Base-by-base conservation (phyloP, 192 early-diverging fungal species). In the Coemansia sp. region DNA sequence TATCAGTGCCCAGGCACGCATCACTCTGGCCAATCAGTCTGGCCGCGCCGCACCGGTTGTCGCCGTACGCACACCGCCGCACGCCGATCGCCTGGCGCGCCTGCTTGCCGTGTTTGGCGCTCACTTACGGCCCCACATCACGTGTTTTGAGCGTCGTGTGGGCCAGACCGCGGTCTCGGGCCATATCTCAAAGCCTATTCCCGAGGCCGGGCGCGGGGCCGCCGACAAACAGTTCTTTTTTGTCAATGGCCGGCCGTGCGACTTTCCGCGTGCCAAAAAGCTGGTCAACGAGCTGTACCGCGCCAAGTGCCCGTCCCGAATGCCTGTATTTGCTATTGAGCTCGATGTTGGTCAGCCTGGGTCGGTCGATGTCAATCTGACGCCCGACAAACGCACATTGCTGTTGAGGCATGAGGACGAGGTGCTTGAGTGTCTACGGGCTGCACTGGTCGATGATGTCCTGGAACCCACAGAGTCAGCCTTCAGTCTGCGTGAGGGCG, bases 301-400 rank as follows among this genome's bases (percentile, higher is more conserved):
- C 32, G 58, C 65, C 1, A 86, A 83, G 68, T 85, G 86, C 37
- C 78, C 85, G 4, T 80, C 88, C 15, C 87, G 91, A 60, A 93
- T 89, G 56, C 96, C 96, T 0, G 84, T 94, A 22, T 65, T 89
- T 36, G 80, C 93, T 14, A 82, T 90, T 11, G 82, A 90, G 38
- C 67, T 98, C 52, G 43, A 50, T 26, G 66, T 77, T 60, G 42
- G 36, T 27, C 29, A 32, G 29, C 29, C 10, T 12, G 42, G 37
- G 9, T 72, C 75, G 11, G 87, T 90, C 27, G 95, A 99, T 83
- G 91, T 95, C 26, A 98, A 98, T 58, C 83, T 98, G 21, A 93
- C 90, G 21, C 97, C 97, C 1, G 91, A 98, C 67, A 98, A 98
- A 60, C 85, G 95, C 27, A 97, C 90, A 0, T 82, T 98, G 17